Base-by-base conservation (phyloP, 495 filamentous ascomycete species). In the Aspergillus hancockii region DNA sequence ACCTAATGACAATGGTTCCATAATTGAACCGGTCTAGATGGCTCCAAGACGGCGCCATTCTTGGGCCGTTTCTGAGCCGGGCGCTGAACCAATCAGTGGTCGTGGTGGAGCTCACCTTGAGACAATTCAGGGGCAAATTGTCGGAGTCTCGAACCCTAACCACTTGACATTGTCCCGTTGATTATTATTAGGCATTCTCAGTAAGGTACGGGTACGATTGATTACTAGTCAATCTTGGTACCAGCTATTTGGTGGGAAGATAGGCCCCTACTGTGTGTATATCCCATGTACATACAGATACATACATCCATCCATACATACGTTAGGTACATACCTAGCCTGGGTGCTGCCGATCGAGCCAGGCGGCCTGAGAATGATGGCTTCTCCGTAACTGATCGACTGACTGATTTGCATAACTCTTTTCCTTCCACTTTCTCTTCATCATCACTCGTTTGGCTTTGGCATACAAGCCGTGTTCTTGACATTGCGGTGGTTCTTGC, bases 71-170 rank as follows among this genome's bases (percentile, higher is more conserved):
- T 25, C 49, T 51, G 49, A 10, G 49, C 19, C 49, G 49, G 49
- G 49, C 23, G 16, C 25, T 38, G 30, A 28, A n/a, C 54, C 54
- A 56, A 56, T 56, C 41, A 56, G 21, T 12, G 12, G 50, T n/a
- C 28, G 3, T 12, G 25, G 12, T 34, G 54, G 38, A 21, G n/a
- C 49, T 30, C 53, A 49, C 14, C 46, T 55, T 60, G 62, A 64
- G 62, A 64, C 62, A 64, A 21, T 55, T 60, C 58, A 60, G 62
- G 62, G 62, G 58, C 51, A 54, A 61, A 13, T 43, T 38, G 62
- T 60, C 52, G 38, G 57, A 58, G 57, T 45, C 51, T 64, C 55
- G 28, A 60, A 49, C 54, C n/a, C 50, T 19, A 19, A 36, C 50
- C 19, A 36, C 31, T 38, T 18, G 30, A 21, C 53, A 49, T 31